A percentile compares a stretch with the other conserved stretches of the same genome.
phyloP scores from a whole-genome alignment of 2,329 filamentous ascomycete genomes.

The Trichoderma sp. region DNA sequence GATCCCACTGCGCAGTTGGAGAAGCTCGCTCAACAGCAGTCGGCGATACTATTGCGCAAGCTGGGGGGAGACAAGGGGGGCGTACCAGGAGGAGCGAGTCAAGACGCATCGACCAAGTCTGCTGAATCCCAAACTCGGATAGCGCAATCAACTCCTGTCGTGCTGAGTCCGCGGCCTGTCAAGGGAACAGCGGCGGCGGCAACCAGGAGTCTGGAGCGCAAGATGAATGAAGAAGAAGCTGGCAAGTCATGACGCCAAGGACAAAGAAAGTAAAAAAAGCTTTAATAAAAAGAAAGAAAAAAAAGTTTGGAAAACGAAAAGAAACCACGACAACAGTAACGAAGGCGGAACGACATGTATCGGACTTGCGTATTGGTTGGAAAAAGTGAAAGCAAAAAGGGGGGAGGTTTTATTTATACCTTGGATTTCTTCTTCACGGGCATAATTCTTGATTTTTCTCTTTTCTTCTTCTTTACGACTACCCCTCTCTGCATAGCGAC shows the following conservation, averaged over 20 bases:
- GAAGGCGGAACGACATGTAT: background rate
- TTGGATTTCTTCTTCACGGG: constrained; percentile 6
- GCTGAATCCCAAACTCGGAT: constrained; percentile 30
- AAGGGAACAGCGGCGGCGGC: constrained; percentile 35
- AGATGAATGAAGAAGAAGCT: constrained; percentile 24
- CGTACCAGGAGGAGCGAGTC: constrained; percentile 32
- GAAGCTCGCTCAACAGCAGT: constrained; percentile 66
- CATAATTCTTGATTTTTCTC: constrained; percentile 12
- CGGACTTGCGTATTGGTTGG: constrained; percentile 1
- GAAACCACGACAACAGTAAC: constrained; percentile 4
- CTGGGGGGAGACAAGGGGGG: constrained; percentile 40
- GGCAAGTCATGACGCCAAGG: background rate
- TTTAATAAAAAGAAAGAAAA: background rate
- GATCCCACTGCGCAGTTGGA: constrained; percentile 69
- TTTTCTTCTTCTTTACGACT: background rate
- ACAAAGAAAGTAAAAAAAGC: background rate
- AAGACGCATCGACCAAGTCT: constrained; percentile 48
- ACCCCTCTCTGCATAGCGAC: constrained; percentile 14
- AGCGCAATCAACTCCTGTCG: constrained; percentile 29
- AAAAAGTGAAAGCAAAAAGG: background rate
- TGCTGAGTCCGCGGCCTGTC: constrained; percentile 44
- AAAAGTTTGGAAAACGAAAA: constrained; percentile 1
- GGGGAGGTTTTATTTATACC: background rate
- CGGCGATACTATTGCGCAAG: constrained; percentile 57
- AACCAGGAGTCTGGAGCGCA: constrained; percentile 36